phyloP scores from a whole-genome alignment of 345 rosid species.

The Moricandia arvensis region DNA sequence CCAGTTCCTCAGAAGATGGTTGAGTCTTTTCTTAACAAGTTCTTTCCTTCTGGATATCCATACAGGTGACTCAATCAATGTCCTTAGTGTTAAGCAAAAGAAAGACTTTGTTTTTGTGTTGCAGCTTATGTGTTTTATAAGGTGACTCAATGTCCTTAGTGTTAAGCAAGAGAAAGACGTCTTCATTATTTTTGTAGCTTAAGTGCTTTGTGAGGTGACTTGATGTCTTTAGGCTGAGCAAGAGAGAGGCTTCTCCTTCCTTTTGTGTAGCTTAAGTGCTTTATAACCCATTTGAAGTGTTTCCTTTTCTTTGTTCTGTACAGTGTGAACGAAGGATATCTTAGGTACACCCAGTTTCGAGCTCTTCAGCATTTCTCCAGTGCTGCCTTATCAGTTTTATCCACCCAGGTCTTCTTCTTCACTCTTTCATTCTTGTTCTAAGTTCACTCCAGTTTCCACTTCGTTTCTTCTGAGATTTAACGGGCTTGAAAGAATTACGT shows the following conservation, averaged over 20 bases:
- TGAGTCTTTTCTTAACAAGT: conserved; percentile 76
- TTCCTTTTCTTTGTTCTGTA: neutral
- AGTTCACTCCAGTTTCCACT: neutral
- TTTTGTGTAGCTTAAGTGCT: neutral
- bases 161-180: neutral
- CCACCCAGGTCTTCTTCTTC: conserved; percentile 77
- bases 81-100: neutral
- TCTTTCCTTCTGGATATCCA: conserved; percentile 93
- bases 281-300: neutral
- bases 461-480: neutral
- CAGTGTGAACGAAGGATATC: conserved; percentile 94
- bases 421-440: neutral
- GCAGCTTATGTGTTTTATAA: conserved; percentile 3
- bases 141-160: conserved; percentile 30
- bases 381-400: conserved; percentile 81
- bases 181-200: neutral
- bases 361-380: conserved; percentile 86
- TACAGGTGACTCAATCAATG: conserved; percentile 47
- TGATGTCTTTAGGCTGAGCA: neutral
- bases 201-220: conserved; percentile 40
- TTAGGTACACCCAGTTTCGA: conserved; percentile 84
- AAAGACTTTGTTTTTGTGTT: neutral
- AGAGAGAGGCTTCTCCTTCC: neutral
- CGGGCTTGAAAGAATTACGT: neutral
- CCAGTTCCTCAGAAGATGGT: conserved; percentile 53